Evolutionary conservation across 2,329 filamentous ascomycete genomes (phyloP), one percentile per base, ranked within the genome.

Genomic region (Aspergillus sp.): DNA sequence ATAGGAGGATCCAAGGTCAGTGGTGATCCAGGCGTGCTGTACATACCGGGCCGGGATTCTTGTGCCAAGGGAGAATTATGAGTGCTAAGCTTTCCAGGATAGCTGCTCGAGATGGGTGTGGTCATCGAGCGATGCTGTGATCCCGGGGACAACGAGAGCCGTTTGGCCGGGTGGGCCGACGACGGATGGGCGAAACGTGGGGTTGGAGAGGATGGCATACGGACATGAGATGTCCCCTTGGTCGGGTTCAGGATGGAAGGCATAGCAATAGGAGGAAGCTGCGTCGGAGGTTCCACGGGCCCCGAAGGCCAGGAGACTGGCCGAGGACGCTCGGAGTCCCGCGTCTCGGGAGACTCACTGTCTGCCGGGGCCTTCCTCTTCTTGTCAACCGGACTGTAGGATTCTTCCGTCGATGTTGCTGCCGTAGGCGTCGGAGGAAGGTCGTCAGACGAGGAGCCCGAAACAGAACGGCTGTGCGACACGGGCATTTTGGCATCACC

Each of bases 181-280:
- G 10, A 54, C 50, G 2, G 57, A 47, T 30, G 58, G 7, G 55
- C 58, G 9, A 63, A 46, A 30, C 60, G 58, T 19, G 55, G 49
- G 19, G 55, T 50, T 4, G 65, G 61, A 9, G 64, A 64, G 6
- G 63, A 65, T 17, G 59, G 58, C 25, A 60, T 57, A 15, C 56
- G 60, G 9, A 56, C 55, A 44, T 60, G 64, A 43, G 60, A 55
- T 25, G 57, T 45, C 44, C 62, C 61, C 19, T 61, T 52, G 4
- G 67, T 59, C 9, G 64, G 66, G 43, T 72, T 72, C 50, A 72
- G 51, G 47, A 72, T 71, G 9, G 68, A 59, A 49, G 68, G 66
- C n/a, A 72, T 66, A 7, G 65, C 68, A 51, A 70, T 65, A 22
- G 67, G 62, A 37, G 68, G 64, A 39, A 63, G 60, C 39, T 60